Evolutionary conservation across 495 filamentous ascomycete species (phyloP).

Genomic region (Talaromyces borbonicus): DNA sequence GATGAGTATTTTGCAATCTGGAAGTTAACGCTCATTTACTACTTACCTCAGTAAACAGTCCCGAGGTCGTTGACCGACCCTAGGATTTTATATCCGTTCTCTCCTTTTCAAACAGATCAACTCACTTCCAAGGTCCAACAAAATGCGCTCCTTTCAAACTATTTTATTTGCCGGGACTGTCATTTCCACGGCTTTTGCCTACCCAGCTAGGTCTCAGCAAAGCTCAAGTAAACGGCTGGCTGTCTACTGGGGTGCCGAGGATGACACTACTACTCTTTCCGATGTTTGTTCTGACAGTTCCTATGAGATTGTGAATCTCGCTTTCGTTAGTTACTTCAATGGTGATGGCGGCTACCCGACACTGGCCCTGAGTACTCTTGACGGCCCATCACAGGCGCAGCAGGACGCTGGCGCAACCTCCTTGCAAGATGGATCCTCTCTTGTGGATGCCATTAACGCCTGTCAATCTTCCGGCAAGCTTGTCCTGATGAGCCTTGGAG

Average conservation of each 20-base stretch:
- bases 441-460: conserved; percentile 34
- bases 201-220: background rate
- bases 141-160: conserved; percentile 1
- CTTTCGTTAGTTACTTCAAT: conserved; percentile 55
- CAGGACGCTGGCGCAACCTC: conserved; percentile 47
- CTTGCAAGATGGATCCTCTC: conserved; percentile 17
- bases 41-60: too few relatives aligned
- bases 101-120: too few relatives aligned
- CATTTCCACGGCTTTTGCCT: background rate
- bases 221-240: background rate
- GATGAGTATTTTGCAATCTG: too few relatives aligned
- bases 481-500: conserved; percentile 41
- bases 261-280: conserved; percentile 21
- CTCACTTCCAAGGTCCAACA: too few relatives aligned
- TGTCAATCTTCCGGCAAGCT: conserved; percentile 42
- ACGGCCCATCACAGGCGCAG: conserved; percentile 1
- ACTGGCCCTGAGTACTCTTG: conserved; percentile 50
- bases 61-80: too few relatives aligned
- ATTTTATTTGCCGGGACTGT: background rate
- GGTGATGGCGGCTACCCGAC: conserved; percentile 44
- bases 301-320: conserved; percentile 59
- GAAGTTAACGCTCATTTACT: too few relatives aligned
- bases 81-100: too few relatives aligned
- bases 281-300: conserved; percentile 47
- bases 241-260: conserved; percentile 5